Base-by-base conservation (phyloP, 805 yeast species). In the Saturnispora gosingensis region DNA sequence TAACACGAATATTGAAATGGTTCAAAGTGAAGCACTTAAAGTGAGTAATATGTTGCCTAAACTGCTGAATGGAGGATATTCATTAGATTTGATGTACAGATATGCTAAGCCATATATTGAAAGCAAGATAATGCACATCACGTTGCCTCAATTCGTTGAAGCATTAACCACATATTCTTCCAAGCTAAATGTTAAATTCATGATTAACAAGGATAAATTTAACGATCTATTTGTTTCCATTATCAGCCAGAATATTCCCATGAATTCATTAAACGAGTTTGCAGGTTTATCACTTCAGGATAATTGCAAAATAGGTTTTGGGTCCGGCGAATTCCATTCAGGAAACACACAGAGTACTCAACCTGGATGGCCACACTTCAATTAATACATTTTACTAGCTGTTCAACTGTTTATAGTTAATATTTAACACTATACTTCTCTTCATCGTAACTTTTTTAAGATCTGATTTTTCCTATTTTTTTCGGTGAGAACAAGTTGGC, bases 171-270 rank as follows among this genome's bases (percentile, higher is more conserved):
- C 69, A 64, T 63, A 62, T 16, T 55, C 68, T 32, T 54, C 51
- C 3, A 61, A 59, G 18, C 48, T 65, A 13, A 61, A 63, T 4
- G 62, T 67, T 51, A 62, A 64, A 24, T 77, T 76, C 58, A 77
- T 74, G 22, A 61, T 74, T 42, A 57, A 71, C 22, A 72, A 71
- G 57, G 80, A 76, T 55, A 76, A 74, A 43, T 75, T 76, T 1
- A 68, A 66, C n/a, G 75, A 76, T 3, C 67, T 70, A 8, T 74
- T 30, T 45, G 47, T 38, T n/a, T 18, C 42, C 18, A 38, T 38
- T 38, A 11, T 16, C n/a, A 38, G 24, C 16, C 42, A 38, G 5
- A 18, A 38, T 20, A 18, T 16, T 38, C 11, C 42, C 11, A 8
- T 38, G 4, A 38, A 38, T 45, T 28, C 27, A 10, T 5, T 40